Percentiles rank a stretch among this genome's conserved stretches.
phyloP scores from a whole-genome alignment of 768 basidiomycete species.

The Hortiboletus campestris region DNA sequence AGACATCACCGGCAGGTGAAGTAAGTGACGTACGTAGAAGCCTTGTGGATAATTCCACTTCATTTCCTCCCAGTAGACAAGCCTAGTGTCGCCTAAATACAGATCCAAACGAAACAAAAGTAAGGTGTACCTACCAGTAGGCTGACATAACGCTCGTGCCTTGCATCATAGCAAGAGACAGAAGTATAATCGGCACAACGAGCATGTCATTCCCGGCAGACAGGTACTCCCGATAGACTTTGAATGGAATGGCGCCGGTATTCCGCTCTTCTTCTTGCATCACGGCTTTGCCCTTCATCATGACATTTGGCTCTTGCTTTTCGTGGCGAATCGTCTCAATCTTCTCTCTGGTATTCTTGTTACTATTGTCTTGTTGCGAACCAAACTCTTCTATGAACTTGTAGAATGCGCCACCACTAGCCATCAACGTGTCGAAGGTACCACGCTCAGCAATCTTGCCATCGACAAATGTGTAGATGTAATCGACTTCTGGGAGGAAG shows the following conservation, averaged over 20 bases:
- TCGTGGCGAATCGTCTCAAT: constrained; percentile 29
- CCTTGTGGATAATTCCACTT: constrained; percentile 58
- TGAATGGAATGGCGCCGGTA: constrained; percentile 50
- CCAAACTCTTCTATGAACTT: constrained; percentile 78
- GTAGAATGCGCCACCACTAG: constrained; percentile 62
- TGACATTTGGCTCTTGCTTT: constrained; percentile 34
- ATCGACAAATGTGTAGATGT: constrained; percentile 75
- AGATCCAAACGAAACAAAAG: not conserved
- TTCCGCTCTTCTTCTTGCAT: constrained; percentile 88
- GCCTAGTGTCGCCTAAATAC: constrained; percentile 38
- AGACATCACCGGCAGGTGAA: constrained; percentile 29
- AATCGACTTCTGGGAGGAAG: constrained; percentile 84
- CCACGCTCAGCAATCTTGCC: constrained; percentile 80
- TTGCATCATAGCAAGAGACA: constrained; percentile 66
- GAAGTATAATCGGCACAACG: constrained; percentile 62
- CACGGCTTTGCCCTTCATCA: constrained; percentile 47
- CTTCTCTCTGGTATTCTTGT: constrained; percentile 40
- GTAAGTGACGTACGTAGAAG: constrained; percentile 59
- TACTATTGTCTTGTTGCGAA: constrained; percentile 48
- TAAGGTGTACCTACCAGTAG: constrained; percentile 54
- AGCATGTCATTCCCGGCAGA: constrained; percentile 64
- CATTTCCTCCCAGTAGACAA: constrained; percentile 67
- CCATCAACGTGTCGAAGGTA: constrained; percentile 71
- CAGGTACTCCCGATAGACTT: constrained; percentile 52
- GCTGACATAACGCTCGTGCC: constrained; percentile 67